Conservation (phyloP, 2,329 filamentous ascomycete genomes). For the Diaporthe sp. region DNA sequence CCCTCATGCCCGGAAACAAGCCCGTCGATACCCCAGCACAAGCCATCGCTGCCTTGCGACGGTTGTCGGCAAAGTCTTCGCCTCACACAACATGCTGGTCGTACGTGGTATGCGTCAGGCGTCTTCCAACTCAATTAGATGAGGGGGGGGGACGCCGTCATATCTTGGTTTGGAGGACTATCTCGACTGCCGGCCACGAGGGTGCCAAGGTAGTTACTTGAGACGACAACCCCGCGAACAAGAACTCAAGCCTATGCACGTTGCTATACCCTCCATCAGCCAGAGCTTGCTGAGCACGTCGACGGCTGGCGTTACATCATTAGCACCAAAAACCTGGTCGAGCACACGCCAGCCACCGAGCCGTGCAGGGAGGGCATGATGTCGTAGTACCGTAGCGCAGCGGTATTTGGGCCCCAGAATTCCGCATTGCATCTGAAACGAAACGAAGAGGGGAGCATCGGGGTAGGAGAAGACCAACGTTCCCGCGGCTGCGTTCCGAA, state of each 20-base stretch:
- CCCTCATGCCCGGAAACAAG: conserved; percentile 36
- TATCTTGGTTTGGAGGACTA: conserved; percentile 1
- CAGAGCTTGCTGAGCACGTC: conserved; percentile 12
- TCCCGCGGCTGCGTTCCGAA: conserved; percentile 34
- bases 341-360: conserved; percentile 33
- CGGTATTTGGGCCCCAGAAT: conserved; percentile 27
- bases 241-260: conserved; percentile 14
- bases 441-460: conserved; percentile 33
- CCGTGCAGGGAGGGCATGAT: conserved; percentile 34
- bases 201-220: conserved; percentile 19
- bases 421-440: conserved; percentile 33
- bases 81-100: conserved; percentile 22
- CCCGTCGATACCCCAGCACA: conserved; percentile 30
- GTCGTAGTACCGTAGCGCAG: conserved; percentile 20
- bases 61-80: conserved; percentile 11
- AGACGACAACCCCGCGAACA: conserved; percentile 32
- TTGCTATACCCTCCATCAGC: conserved; percentile 31
- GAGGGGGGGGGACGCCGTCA: conserved; percentile 11
- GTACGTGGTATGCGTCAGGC: conserved; percentile 20
- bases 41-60: conserved; percentile 39
- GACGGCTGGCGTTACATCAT: conserved; percentile 29
- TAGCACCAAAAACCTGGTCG: conserved; percentile 21
- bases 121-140: conserved; percentile 31
- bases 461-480: conserved; percentile 14
- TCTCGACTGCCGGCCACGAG: conserved; percentile 31